Percentiles rank a stretch among this genome's conserved stretches.
Conservation (phyloP, 192 early-diverging fungal species). For the Coemansia sp. region DNA sequence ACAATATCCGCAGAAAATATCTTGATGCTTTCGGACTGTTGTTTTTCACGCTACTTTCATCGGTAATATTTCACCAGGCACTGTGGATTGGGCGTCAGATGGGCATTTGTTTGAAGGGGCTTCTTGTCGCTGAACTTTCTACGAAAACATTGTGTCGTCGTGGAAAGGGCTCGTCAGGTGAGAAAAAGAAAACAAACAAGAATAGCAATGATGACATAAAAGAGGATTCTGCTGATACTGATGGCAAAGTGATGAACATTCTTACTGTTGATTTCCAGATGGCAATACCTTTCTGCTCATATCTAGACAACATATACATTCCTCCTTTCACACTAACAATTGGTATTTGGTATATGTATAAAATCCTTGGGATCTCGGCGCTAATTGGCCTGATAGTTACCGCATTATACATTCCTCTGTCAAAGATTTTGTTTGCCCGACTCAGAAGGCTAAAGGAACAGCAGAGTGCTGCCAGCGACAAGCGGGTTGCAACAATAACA, state of each 20-base stretch:
- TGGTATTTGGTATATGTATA: conserved; percentile 67
- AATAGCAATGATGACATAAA: conserved; percentile 21
- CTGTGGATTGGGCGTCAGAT: conserved; percentile 68
- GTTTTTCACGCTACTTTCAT: conserved; percentile 44
- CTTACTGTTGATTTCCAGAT: conserved; percentile 51
- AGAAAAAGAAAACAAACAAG: conserved; percentile 8
- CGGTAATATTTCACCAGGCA: conserved; percentile 53
- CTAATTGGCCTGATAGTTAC: conserved; percentile 71
- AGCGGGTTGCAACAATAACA: background rate
- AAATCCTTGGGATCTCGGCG: conserved; percentile 75
- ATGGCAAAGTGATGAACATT: conserved; percentile 72
- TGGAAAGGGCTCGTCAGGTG: conserved; percentile 57
- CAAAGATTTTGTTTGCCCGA: conserved; percentile 50
- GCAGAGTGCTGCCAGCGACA: too few species aligned
- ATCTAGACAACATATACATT: conserved; percentile 61
- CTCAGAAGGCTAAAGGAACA: too few species aligned
- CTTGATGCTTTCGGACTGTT: conserved; percentile 64
- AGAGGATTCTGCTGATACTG: conserved; percentile 30
- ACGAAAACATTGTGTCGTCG: conserved; percentile 64
- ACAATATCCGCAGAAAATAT: conserved; percentile 42
- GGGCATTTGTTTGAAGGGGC: conserved; percentile 60
- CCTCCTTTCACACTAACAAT: conserved; percentile 64
- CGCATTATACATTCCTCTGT: conserved; percentile 59
- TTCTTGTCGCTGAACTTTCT: conserved; percentile 66
- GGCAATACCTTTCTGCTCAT: conserved; percentile 9